phyloP scores from a whole-genome alignment of 768 basidiomycete genomes.

The Lanmaoa pseudosensibilis region DNA sequence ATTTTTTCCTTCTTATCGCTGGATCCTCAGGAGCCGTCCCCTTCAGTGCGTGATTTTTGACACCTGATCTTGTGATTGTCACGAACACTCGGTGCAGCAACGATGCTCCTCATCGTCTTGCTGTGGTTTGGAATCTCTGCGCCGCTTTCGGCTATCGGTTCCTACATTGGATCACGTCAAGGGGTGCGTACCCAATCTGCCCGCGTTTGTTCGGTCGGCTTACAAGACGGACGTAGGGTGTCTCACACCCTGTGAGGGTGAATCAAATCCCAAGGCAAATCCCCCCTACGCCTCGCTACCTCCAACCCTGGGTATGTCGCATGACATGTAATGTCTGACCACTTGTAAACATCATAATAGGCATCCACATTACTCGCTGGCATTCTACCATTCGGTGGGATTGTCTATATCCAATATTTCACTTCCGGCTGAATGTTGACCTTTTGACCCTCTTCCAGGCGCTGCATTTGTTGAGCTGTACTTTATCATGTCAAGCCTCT shows the following conservation, averaged over 20 bases:
- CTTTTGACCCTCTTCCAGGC: conserved; percentile 43
- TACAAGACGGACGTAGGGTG: conserved; percentile 42
- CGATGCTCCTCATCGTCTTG: conserved; percentile 78
- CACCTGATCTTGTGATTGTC: background rate
- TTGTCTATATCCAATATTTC: background rate
- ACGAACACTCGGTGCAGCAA: conserved; percentile 46
- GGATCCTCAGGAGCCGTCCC: conserved; percentile 95
- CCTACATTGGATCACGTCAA: conserved; percentile 82
- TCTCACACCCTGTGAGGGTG: conserved; percentile 84
- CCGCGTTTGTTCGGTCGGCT: background rate
- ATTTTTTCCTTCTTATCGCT: conserved; percentile 82
- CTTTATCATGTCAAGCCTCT: conserved; percentile 87
- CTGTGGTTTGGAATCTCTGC: conserved; percentile 95
- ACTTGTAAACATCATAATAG: conserved; percentile 34
- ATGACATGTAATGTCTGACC: background rate
- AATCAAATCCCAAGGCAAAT: conserved; percentile 97
- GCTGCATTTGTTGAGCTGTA: conserved; percentile 96
- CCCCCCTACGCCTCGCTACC: conserved; percentile 82
- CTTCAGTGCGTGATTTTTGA: conserved; percentile 58
- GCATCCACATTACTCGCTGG: conserved; percentile 81
- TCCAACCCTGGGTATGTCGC: conserved; percentile 69
- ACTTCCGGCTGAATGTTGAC: conserved; percentile 1
- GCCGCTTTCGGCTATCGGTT: conserved; percentile 82
- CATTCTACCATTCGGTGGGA: conserved; percentile 83
- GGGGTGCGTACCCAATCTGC: conserved; percentile 54